Percentiles rank a stretch among this genome's conserved stretches.
Conservation (phyloP, 495 filamentous ascomycete species). For the Lasiosphaeriaceae sp. region DNA sequence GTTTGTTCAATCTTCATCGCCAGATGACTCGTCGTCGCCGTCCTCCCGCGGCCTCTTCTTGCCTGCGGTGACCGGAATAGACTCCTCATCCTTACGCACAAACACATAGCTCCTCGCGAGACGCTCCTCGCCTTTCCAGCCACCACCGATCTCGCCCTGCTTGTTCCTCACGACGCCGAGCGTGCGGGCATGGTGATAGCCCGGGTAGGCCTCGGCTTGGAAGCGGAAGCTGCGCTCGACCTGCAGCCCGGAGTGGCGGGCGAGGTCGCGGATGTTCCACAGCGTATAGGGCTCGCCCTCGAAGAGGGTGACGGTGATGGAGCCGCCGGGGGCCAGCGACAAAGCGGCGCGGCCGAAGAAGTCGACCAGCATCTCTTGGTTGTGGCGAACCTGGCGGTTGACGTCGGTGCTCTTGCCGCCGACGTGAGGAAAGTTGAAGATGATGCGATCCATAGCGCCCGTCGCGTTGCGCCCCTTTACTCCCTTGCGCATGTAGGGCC, state of each 20-base stretch:
- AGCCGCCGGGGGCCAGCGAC: conserved; percentile 48
- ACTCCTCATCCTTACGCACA: conserved; percentile 53
- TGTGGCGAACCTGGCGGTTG: conserved; percentile 86
- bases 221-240: conserved; percentile 79
- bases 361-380: conserved; percentile 81
- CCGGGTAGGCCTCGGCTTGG: conserved; percentile 68
- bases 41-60: conserved; percentile 28
- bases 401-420: conserved; percentile 89
- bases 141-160: conserved; percentile 43
- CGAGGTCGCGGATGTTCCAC: conserved; percentile 90
- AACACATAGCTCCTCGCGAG: conserved; percentile 76
- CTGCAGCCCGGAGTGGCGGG: conserved; percentile 68
- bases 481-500: conserved; percentile 34
- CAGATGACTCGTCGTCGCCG: conserved; percentile 1
- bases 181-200: conserved; percentile 85
- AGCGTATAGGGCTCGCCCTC: conserved; percentile 90
- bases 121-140: conserved; percentile 78
- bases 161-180: conserved; percentile 67
- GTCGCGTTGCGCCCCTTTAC: neutral
- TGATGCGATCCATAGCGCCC: conserved; percentile 66
- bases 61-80: conserved; percentile 13
- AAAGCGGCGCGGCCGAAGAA: conserved; percentile 65
- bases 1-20: too few relatives aligned
- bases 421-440: conserved; percentile 97
- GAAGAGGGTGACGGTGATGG: conserved; percentile 82